Evolutionary conservation across 495 filamentous ascomycete genomes (phyloP), one percentile per base, ranked within the genome.

Genomic region (Aspergillus heteromorphus): DNA sequence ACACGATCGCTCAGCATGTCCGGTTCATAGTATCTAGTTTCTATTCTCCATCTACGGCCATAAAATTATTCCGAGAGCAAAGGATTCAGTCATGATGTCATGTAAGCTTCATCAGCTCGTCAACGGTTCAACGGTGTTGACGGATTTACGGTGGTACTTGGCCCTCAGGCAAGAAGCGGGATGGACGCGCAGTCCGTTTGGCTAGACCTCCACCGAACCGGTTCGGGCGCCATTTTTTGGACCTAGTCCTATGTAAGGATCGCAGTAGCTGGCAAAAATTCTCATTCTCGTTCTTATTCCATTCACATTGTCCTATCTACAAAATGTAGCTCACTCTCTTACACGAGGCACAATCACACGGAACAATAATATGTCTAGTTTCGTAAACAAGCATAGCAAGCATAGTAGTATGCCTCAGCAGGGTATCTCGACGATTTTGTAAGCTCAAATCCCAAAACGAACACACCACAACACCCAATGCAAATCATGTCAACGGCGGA

Each of bases 361-460:
- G 13, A 13, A 38, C 10, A 38, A 38, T 38, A 1, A 38, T 38
- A 38, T 9, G 34, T 38, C 34, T 38, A n/a, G n/a, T n/a, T 14
- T 38, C 6, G 34, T 38, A 38, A 38, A 38, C 34, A 38, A 38
- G 34, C 34, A 38, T 38, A 38, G 34, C 34, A n/a, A n/a, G n/a
- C n/a, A n/a, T n/a, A n/a, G n/a, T n/a, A n/a, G n/a, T n/a, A 50
- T 50, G 48, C 48, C 48, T 42, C 21, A 51, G 40, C 38, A 42
- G 49, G 49, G 49, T 51, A 51, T 51, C 49, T 51, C 49, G 18
- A 48, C 19, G 48, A 20, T 38, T 36, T 51, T 40, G 25, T 30
- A 51, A 51, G 38, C 25, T 51, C 21, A 52, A 52, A 43, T 41
- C 27, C 51, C 23, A 53, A 47, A 53, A 51, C 48, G 25, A 54